Evolutionary conservation across 2,329 filamentous ascomycete species (phyloP), one percentile per base, ranked within the genome.

Genomic region (Neofusicoccum umdonicola): DNA sequence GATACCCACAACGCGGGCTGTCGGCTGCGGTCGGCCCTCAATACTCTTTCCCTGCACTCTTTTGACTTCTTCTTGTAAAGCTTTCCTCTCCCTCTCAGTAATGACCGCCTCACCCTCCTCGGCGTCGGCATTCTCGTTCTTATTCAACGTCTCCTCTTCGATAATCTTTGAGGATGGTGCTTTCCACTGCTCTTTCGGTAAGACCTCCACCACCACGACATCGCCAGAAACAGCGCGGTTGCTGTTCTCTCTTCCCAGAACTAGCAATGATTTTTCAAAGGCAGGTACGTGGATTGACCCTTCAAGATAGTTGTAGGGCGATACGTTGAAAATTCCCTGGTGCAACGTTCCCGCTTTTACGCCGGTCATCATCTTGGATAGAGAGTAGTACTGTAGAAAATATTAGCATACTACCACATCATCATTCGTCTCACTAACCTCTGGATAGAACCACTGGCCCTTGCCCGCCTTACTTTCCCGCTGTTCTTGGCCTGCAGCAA

Each of bases 151-250:
- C 70, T 97, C 94, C 76, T 99, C 95, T 69, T 99, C 95, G 37
- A 99, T 89, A 54, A 99, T 94, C 76, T 96, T 96, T 3, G 92
- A 94, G 1, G 94, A 98, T 0, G 95, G 93, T 51, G 90, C 89
- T 78, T 97, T 98, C 95, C 95, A 99, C 76, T 97, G 94, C 64
- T 97, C 92, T 76, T 93, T 91, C 0, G 95, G 93, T 2, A 99
- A 82, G 3, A 99, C 86, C 77, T 99, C 93, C 13, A 99, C 90
- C 2, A 97, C 93, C 0, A 97, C 93, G 11, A 95, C 81, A 77
- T 99, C 95, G 22, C 94, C 94, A 66, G 95, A 92, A 19, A 99
- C 89, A 27, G 94, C 88, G 69, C 95, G 87, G 78, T 98, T 99
- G 82, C 96, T 97, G 78, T 96, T 97, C 73, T 99, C 95, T 66